Evolutionary conservation across 306 rosid species (phyloP).

Genomic region (Sesbania bispinosa): DNA sequence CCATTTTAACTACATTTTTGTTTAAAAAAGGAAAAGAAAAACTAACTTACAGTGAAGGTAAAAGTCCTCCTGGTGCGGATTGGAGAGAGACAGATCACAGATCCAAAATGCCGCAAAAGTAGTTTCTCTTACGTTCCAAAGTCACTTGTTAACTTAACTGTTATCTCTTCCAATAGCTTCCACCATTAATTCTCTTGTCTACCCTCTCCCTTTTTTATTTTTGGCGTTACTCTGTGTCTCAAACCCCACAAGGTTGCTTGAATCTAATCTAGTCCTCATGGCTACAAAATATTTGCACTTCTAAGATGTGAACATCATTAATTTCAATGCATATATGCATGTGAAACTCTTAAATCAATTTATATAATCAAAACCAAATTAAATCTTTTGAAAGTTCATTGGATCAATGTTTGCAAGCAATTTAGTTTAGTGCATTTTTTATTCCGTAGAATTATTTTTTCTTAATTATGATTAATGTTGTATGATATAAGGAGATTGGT

Average conservation of each 20-base stretch:
- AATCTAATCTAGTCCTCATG: neutral
- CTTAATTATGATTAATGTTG: neutral
- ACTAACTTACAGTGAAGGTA: too few relatives aligned
- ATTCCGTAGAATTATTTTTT: too few relatives aligned
- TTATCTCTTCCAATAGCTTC: neutral
- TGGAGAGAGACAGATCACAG: neutral
- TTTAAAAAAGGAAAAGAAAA: neutral
- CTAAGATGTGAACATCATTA: neutral
- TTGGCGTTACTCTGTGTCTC: too few relatives aligned
- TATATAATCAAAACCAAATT: neutral
- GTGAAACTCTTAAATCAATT: neutral
- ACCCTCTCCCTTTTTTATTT: too few relatives aligned
- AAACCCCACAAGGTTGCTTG: neutral
- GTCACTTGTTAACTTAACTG: neutral
- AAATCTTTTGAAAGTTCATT: neutral
- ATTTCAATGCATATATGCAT: neutral
- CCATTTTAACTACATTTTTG: neutral
- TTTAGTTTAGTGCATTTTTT: neutral
- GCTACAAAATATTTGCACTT: neutral
- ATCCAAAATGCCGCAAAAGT: slow-evolving; percentile 27
- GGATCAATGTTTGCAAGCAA: neutral
- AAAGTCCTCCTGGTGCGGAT: too few relatives aligned
- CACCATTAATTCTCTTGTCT: neutral
- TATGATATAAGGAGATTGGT: neutral
- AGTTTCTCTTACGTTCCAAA: neutral